phyloP scores from a whole-genome alignment of 2,329 filamentous ascomycete species.

The Aspergillus tamarii region DNA sequence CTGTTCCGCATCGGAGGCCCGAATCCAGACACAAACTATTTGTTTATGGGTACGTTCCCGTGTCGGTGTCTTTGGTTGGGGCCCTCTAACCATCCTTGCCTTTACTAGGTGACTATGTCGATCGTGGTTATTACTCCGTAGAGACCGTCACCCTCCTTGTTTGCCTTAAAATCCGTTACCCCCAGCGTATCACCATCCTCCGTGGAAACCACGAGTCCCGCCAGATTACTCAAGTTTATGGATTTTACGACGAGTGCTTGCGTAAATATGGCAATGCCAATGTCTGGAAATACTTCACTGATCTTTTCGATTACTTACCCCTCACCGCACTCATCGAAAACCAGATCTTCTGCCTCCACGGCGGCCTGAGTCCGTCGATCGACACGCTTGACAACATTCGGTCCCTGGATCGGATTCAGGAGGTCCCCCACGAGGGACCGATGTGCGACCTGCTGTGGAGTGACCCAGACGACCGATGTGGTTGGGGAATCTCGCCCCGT shows the following conservation, averaged over 20 bases:
- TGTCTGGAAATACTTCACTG: slow-evolving; percentile 99
- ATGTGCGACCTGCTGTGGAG: slow-evolving; percentile 99
- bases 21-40: slow-evolving; percentile 98
- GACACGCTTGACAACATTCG: slow-evolving; percentile 95
- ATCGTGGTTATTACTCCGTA: slow-evolving; percentile 97
- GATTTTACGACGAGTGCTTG: slow-evolving; percentile 98
- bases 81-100: slow-evolving; percentile 4
- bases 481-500: slow-evolving; percentile 93
- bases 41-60: slow-evolving; percentile 84
- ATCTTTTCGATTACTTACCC: slow-evolving; percentile 97
- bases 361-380: slow-evolving; percentile 92
- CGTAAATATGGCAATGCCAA: slow-evolving; percentile 99
- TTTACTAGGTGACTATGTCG: slow-evolving; percentile 85
- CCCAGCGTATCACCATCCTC: slow-evolving; percentile 95
- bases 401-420: slow-evolving; percentile 92
- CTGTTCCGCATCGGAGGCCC: slow-evolving; percentile 98
- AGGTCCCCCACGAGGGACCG: slow-evolving; percentile 95
- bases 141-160: slow-evolving; percentile 97
- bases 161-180: slow-evolving; percentile 96
- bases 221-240: slow-evolving; percentile 98
- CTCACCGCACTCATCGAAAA: slow-evolving; percentile 97
- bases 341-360: slow-evolving; percentile 98
- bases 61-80: not conserved
- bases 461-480: slow-evolving; percentile 94
- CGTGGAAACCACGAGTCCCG: slow-evolving; percentile 98